These are phyloP conservation scores for Hypomontagnella submonticulosa DNA, from an alignment of 495 filamentous ascomycete genomes.

Conservation along the genomic window DNA sequence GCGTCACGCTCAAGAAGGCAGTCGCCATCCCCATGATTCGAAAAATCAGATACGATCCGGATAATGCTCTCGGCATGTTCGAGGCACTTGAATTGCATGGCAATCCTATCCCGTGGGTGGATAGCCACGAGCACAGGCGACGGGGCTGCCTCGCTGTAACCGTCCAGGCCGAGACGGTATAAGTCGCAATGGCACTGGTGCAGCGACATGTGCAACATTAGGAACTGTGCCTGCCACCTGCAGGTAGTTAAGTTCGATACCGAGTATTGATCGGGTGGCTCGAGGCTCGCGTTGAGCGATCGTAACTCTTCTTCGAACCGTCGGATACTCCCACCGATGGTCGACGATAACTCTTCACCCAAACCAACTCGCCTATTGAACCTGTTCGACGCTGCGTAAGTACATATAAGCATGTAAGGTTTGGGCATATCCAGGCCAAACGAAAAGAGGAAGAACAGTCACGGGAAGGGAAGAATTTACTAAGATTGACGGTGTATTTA, in stretches of 20 bases:
- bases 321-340: slow-evolving; percentile 31
- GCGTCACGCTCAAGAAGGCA: slow-evolving; percentile 43
- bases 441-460: not conserved
- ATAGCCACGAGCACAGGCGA: slow-evolving; percentile 38
- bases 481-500: not conserved
- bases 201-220: slow-evolving; percentile 47
- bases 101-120: slow-evolving; percentile 29
- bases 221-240: slow-evolving; percentile 37
- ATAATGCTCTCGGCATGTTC: slow-evolving; percentile 47
- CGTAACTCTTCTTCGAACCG: slow-evolving; percentile 37
- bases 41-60: slow-evolving; percentile 42
- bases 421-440: not conserved
- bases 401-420: no score
- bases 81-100: slow-evolving; percentile 43
- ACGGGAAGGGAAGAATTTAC: not conserved
- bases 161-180: slow-evolving; percentile 44
- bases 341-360: slow-evolving; percentile 39
- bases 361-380: slow-evolving; percentile 43
- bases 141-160: slow-evolving; percentile 46
- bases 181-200: slow-evolving; percentile 50
- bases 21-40: slow-evolving; percentile 12
- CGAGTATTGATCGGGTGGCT: slow-evolving; percentile 35
- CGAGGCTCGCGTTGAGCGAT: slow-evolving; percentile 21
- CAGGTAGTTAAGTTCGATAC: slow-evolving; percentile 26
- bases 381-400: slow-evolving; percentile 18